These are phyloP conservation scores for Xerocomus amazonicus DNA, from an alignment of 1,284 basidiomycete species.

Conservation along the genomic window DNA sequence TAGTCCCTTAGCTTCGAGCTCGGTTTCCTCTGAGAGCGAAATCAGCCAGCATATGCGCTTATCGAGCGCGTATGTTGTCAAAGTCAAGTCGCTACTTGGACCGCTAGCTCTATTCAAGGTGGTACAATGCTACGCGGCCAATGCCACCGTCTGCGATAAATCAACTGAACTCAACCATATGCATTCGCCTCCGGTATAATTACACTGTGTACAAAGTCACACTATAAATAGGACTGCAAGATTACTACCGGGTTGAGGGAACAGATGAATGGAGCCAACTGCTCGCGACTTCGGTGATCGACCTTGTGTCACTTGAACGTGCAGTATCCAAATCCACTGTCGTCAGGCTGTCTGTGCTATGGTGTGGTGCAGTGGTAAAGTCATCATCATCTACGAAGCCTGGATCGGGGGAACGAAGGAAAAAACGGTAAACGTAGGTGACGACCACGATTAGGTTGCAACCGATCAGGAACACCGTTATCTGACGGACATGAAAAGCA, in stretches of 20 bases:
- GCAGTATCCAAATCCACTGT: constrained; percentile 1
- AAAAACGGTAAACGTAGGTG: constrained; percentile 1
- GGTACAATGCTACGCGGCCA: no score
- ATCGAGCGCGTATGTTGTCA: no score
- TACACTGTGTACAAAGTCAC: not conserved
- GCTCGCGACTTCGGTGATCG: not conserved
- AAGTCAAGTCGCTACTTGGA: no score
- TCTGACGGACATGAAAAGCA: not conserved
- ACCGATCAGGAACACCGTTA: not conserved
- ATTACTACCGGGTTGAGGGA: not conserved
- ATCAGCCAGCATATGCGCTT: no score
- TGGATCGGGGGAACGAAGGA: not conserved
- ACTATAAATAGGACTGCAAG: not conserved
- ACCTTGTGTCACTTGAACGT: not conserved
- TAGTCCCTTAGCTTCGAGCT: no score
- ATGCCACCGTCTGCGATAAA: no score
- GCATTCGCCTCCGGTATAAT: no score
- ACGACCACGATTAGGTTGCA: constrained; percentile 4
- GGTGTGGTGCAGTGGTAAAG: not conserved
- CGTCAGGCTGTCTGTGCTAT: not conserved
- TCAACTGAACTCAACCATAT: no score
- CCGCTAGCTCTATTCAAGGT: no score
- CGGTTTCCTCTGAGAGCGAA: no score
- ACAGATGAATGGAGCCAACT: not conserved
- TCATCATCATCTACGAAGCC: not conserved